These are phyloP conservation scores for Phytophthora sojae DNA, from an alignment of 352 stramenopile species.

Conservation along the genomic window DNA sequence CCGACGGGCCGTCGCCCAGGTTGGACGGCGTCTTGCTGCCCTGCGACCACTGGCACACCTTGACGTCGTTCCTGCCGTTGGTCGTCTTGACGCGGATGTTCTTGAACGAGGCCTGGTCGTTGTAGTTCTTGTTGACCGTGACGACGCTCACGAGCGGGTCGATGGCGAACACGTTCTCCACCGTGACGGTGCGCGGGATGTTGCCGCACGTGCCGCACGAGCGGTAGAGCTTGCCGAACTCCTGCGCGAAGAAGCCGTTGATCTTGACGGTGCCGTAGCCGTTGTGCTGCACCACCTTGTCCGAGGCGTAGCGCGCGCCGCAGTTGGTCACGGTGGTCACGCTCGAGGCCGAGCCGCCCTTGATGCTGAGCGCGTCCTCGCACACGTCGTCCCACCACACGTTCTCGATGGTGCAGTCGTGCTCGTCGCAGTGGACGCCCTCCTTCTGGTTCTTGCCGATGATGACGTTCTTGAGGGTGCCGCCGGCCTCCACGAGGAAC, in stretches of 20 bases:
- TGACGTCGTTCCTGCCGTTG: conserved; percentile 10
- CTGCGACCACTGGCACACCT: conserved; percentile 28
- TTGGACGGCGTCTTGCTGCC: conserved; percentile 24
- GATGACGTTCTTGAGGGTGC: conserved; percentile 2
- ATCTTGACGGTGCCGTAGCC: conserved; percentile 10
- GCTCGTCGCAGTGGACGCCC: conserved; percentile 3
- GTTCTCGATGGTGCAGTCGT: conserved; percentile 10
- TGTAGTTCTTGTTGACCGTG: conserved; percentile 36
- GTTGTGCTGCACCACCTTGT: conserved; percentile 45
- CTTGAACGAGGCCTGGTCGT: conserved; percentile 31
- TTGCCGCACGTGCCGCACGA: conserved; percentile 2
- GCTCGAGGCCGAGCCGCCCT: conserved; percentile 32
- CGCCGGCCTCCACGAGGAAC: conserved; percentile 16
- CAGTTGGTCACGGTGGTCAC: conserved; percentile 38
- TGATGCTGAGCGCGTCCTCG: conserved; percentile 34
- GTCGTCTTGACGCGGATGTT: conserved; percentile 34
- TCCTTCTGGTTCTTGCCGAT: conserved; percentile 7
- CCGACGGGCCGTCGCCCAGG: conserved; percentile 21
- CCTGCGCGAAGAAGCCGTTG: conserved; percentile 6
- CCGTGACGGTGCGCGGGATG: conserved; percentile 30
- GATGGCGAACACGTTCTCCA: conserved; percentile 32
- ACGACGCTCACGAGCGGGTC: conserved; percentile 27
- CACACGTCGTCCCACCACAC: conserved; percentile 22
- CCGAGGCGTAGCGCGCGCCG: conserved; percentile 40
- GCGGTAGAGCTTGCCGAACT: conserved; percentile 3